These are phyloP conservation scores for Hyphopichia homilentoma DNA, from an alignment of 805 yeast species.

Conservation along the genomic window DNA sequence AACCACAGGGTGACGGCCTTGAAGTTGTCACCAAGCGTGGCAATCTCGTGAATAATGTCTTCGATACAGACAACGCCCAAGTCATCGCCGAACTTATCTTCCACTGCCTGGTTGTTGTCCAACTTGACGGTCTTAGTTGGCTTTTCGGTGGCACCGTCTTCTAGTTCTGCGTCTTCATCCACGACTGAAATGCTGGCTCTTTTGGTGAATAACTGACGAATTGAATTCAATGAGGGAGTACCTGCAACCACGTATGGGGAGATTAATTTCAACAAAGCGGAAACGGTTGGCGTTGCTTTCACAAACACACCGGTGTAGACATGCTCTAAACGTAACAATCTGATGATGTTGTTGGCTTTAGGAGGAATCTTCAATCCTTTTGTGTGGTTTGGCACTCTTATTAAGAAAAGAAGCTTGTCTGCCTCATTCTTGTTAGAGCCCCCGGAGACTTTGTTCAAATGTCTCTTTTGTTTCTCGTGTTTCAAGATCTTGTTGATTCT, in stretches of 20 bases:
- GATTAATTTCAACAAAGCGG: constrained; percentile 61
- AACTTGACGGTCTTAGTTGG: constrained; percentile 42
- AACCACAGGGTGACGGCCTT: constrained; percentile 58
- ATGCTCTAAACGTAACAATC: constrained; percentile 56
- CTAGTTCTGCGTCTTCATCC: constrained; percentile 24
- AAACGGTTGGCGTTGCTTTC: constrained; percentile 55
- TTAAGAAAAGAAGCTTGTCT: constrained; percentile 56
- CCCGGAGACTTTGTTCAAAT: constrained; percentile 47
- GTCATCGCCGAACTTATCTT: constrained; percentile 57
- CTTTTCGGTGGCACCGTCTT: constrained; percentile 2
- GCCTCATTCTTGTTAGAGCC: constrained; percentile 24
- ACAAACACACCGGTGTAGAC: constrained; percentile 70
- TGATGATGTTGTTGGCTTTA: constrained; percentile 57
- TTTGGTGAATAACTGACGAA: constrained; percentile 71
- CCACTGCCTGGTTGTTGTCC: constrained; percentile 73
- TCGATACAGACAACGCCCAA: constrained; percentile 74
- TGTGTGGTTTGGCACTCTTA: constrained; percentile 61
- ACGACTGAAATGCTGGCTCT: constrained; percentile 56
- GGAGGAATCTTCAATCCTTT: constrained; percentile 61
- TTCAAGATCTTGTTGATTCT: constrained; percentile 63
- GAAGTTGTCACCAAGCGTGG: constrained; percentile 60
- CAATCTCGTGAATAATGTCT: constrained; percentile 72
- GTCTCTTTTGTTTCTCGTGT: constrained; percentile 34
- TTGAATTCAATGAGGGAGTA: constrained; percentile 66
- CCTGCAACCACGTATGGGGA: constrained; percentile 76